Evolutionary conservation across 1,139 yeast species (phyloP).

Genomic region (Cylindricascospora bacillispora): DNA sequence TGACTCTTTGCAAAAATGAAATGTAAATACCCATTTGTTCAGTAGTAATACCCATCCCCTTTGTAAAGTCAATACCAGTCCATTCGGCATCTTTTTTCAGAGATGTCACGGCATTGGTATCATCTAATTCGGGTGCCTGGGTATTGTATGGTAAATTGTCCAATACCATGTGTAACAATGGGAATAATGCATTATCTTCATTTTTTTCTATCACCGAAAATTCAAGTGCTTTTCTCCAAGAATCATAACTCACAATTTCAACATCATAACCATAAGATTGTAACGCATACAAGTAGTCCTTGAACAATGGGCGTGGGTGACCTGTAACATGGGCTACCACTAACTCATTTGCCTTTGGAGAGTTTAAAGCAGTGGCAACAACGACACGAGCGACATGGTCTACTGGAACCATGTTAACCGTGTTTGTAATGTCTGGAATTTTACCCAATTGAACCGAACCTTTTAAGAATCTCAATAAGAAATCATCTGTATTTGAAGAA

Average conservation of each 20-base stretch:
- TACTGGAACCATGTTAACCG: constrained; percentile 94
- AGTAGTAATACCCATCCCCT: constrained; percentile 60
- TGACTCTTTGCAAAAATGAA: constrained; percentile 65
- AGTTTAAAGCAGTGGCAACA: constrained; percentile 70
- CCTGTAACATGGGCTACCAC: constrained; percentile 93
- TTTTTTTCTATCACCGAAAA: constrained; percentile 57
- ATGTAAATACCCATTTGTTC: constrained; percentile 64
- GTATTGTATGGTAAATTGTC: constrained; percentile 85
- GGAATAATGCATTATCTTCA: constrained; percentile 78
- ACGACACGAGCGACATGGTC: constrained; percentile 94
- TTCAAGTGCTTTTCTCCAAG: constrained; percentile 72
- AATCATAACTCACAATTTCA: constrained; percentile 48
- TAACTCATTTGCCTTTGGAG: constrained; percentile 41
- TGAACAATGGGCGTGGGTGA: constrained; percentile 80
- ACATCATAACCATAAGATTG: constrained; percentile 61
- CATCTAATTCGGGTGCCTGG: constrained; percentile 92
- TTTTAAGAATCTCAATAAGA: constrained; percentile 83
- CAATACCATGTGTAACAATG: constrained; percentile 83
- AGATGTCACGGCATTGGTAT: constrained; percentile 56
- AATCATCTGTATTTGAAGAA: constrained; percentile 89
- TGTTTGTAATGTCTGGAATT: constrained; percentile 74
- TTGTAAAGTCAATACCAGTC: constrained; percentile 53
- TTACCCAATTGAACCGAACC: constrained; percentile 83
- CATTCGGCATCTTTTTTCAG: constrained; percentile 46
- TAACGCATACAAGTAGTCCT: constrained; percentile 57